Evolutionary conservation across 352 stramenopile species (phyloP).

Genomic region (Pythium utonaiense): DNA sequence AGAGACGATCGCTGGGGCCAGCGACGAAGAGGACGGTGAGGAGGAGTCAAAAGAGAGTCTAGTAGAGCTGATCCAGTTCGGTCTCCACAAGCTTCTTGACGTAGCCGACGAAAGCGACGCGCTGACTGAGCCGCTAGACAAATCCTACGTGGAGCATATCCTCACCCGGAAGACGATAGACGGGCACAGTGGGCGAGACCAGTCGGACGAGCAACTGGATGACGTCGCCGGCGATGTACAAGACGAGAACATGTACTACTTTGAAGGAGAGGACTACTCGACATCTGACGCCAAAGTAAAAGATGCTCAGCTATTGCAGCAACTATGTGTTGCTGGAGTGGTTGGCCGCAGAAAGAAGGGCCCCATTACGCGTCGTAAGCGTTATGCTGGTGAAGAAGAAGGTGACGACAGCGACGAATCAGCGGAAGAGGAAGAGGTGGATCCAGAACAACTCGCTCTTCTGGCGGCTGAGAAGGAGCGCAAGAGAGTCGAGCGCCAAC

Average conservation of each 20-base stretch:
- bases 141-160: slow-evolving; percentile 65
- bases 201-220: slow-evolving; percentile 36
- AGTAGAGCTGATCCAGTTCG: slow-evolving; percentile 73
- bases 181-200: slow-evolving; percentile 8
- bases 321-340: slow-evolving; percentile 28
- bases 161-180: slow-evolving; percentile 30
- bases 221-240: slow-evolving; percentile 53
- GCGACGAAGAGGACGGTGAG: slow-evolving; percentile 29
- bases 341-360: slow-evolving; percentile 27
- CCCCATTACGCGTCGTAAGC: slow-evolving; percentile 18
- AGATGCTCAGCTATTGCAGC: slow-evolving; percentile 39
- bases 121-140: slow-evolving; percentile 45
- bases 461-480: slow-evolving; percentile 31
- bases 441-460: slow-evolving; percentile 17
- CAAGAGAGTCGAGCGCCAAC: slow-evolving; percentile 38
- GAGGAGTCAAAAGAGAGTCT: slow-evolving; percentile 44
- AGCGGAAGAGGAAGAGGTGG: slow-evolving; percentile 14
- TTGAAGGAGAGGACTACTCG: slow-evolving; percentile 74
- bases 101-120: slow-evolving; percentile 29
- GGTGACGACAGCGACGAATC: slow-evolving; percentile 28
- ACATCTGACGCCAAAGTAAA: slow-evolving; percentile 34
- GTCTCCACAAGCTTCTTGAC: slow-evolving; percentile 63
- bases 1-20: slow-evolving; percentile 17
- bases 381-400: slow-evolving; percentile 34
- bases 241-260: slow-evolving; percentile 85